Percentiles rank a stretch among this genome's conserved stretches.
These are phyloP conservation scores for Ophiostoma triangulosporum DNA, from an alignment of 2,329 filamentous ascomycete species.

Conservation along the genomic window DNA sequence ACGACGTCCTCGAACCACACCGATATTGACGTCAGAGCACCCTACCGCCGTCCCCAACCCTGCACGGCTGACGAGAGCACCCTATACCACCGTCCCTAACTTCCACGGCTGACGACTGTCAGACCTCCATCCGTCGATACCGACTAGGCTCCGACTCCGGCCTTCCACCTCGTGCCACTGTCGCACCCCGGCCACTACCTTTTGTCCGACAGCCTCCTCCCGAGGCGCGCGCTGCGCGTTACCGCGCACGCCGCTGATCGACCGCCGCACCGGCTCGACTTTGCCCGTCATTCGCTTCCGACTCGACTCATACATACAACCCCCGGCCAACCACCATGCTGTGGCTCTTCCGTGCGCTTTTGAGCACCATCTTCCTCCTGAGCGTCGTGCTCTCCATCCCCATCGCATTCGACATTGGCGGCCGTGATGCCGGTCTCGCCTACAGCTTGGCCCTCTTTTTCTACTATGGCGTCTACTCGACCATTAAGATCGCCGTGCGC, in stretches of 20 bases:
- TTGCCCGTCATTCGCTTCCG: not conserved
- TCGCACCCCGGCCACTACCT: not conserved
- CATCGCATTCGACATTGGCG: conserved; percentile 94
- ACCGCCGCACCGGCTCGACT: not conserved
- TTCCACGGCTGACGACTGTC: too few relatives aligned
- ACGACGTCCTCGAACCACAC: not conserved
- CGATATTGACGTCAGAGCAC: not conserved
- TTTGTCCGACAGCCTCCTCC: not conserved
- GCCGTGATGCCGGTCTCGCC: conserved; percentile 81
- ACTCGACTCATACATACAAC: not conserved
- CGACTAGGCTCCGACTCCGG: not conserved
- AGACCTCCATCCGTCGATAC: not conserved
- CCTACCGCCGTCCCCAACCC: too few relatives aligned
- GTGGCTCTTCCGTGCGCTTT: conserved; percentile 64
- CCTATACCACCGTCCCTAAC: not conserved
- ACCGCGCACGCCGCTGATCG: conserved; percentile 5
- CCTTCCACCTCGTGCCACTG: not conserved
- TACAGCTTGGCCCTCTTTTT: conserved; percentile 80
- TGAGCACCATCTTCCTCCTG: conserved; percentile 74
- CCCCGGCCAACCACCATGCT: conserved; percentile 44
- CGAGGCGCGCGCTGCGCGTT: conserved; percentile 10
- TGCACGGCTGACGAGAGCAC: too few relatives aligned
- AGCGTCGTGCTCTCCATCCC: conserved; percentile 92
- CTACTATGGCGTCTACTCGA: conserved; percentile 84
- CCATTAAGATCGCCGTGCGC: conserved; percentile 49